Conservation (phyloP, 2,329 filamentous ascomycete genomes). For the Calycina marina region DNA sequence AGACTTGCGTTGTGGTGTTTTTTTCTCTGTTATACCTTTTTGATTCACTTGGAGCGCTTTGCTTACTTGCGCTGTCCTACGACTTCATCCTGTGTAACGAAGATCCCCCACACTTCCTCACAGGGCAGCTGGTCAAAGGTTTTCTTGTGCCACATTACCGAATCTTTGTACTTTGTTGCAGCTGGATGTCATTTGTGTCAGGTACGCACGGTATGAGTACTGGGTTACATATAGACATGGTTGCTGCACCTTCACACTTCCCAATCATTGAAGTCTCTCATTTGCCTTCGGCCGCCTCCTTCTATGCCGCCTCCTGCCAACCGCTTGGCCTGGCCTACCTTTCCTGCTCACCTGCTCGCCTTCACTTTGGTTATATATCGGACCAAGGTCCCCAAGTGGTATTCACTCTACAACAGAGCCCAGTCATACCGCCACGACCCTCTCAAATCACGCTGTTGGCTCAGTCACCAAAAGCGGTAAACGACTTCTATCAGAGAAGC, state of each 20-base stretch:
- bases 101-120: too few relatives aligned
- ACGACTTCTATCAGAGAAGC: slow-evolving; percentile 49
- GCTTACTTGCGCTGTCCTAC: too few relatives aligned
- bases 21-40: too few relatives aligned
- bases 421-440: slow-evolving; percentile 35
- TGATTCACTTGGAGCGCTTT: too few relatives aligned
- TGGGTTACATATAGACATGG: neutral
- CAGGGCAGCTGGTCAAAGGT: too few relatives aligned
- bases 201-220: slow-evolving; percentile 1
- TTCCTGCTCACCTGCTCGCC: slow-evolving; percentile 20
- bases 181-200: too few relatives aligned
- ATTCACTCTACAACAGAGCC: slow-evolving; percentile 30
- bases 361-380: slow-evolving; percentile 29
- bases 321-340: slow-evolving; percentile 65
- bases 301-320: slow-evolving; percentile 67
- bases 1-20: too few relatives aligned
- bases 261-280: slow-evolving; percentile 54
- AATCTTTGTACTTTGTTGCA: too few relatives aligned
- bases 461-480: slow-evolving; percentile 46
- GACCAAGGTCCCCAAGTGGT: slow-evolving; percentile 14
- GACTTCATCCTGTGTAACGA: too few relatives aligned
- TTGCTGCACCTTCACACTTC: slow-evolving; percentile 1
- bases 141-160: too few relatives aligned
- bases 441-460: slow-evolving; percentile 37
- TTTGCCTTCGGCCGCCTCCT: slow-evolving; percentile 66